Percentiles rank a stretch among this genome's conserved stretches.
Evolutionary conservation across 495 filamentous ascomycete genomes (phyloP).

Genomic region (Hyaloscypha hepaticicola): DNA sequence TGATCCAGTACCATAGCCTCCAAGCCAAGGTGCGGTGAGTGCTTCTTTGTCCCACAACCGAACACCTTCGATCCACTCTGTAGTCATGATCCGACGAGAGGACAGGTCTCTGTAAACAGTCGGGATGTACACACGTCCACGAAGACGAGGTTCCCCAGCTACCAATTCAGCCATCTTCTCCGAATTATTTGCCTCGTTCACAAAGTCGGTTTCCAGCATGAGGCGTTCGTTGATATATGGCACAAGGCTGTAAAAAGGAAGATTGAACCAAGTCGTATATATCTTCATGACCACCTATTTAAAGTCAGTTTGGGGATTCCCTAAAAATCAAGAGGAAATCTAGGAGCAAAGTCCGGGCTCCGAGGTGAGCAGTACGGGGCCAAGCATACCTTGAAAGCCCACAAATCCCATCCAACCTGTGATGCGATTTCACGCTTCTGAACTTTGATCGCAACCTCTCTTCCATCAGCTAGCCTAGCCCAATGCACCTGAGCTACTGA

Average conservation of each 20-base stretch:
- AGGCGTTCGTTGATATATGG: constrained; percentile 88
- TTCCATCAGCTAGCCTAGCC: constrained; percentile 78
- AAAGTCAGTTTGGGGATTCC: too few species aligned
- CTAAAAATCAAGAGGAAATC: too few species aligned
- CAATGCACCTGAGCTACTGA: constrained; percentile 97
- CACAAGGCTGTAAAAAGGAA: constrained; percentile 84
- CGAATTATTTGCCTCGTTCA: constrained; percentile 85
- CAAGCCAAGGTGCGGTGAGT: constrained; percentile 71
- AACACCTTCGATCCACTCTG: constrained; percentile 96
- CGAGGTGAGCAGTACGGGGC: too few species aligned
- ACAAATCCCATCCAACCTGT: constrained; percentile 90
- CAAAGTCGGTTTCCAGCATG: constrained; percentile 89
- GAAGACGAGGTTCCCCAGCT: constrained; percentile 70
- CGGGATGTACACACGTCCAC: constrained; percentile 82
- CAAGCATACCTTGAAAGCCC: constrained; percentile 97
- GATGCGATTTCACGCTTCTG: constrained; percentile 91
- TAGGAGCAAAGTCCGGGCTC: too few species aligned
- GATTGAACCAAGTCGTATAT: constrained; percentile 79
- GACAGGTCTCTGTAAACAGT: constrained; percentile 78
- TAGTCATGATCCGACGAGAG: constrained; percentile 83
- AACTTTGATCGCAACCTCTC: constrained; percentile 91
- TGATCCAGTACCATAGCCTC: constrained; percentile 70
- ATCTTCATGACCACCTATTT: constrained; percentile 67
- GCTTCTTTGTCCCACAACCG: constrained; percentile 85
- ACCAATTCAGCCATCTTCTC: constrained; percentile 79